Conservation (phyloP, 106 monocot genomes). For the Dendrobium officinale region DNA sequence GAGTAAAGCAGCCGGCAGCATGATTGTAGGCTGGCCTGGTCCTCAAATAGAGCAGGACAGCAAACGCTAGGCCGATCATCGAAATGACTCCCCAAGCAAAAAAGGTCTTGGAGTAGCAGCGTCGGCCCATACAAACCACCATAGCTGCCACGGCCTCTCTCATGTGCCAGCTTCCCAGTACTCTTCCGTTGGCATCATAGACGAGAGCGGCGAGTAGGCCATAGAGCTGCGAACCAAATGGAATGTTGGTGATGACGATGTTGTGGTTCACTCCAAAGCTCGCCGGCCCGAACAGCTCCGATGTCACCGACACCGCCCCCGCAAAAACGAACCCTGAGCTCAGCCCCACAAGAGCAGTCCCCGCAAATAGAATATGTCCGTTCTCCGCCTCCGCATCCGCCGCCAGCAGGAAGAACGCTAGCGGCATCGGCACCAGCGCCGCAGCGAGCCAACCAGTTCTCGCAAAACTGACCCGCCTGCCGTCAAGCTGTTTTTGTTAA, state of each 20-base stretch:
- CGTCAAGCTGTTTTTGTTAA: background rate
- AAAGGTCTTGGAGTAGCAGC: constrained; percentile 66
- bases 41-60: constrained; percentile 39
- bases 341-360: constrained; percentile 62
- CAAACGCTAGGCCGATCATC: constrained; percentile 40
- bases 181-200: constrained; percentile 61
- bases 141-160: constrained; percentile 13
- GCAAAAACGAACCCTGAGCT: constrained; percentile 91
- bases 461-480: constrained; percentile 51
- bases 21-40: constrained; percentile 40
- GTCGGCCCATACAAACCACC: constrained; percentile 63
- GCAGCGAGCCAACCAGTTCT: constrained; percentile 74
- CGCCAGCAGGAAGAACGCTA: constrained; percentile 70
- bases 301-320: constrained; percentile 62
- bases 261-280: constrained; percentile 84
- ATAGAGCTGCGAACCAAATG: constrained; percentile 75
- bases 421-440: constrained; percentile 51
- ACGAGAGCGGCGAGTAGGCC: constrained; percentile 66
- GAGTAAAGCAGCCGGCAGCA: background rate
- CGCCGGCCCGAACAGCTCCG: constrained; percentile 75
- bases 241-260: constrained; percentile 87
- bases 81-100: constrained; percentile 49
- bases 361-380: constrained; percentile 26
- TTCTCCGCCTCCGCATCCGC: background rate
- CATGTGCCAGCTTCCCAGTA: background rate